These are phyloP conservation scores for Cadophora sp. DNA, from an alignment of 2,329 filamentous ascomycete genomes.

Conservation along the genomic window DNA sequence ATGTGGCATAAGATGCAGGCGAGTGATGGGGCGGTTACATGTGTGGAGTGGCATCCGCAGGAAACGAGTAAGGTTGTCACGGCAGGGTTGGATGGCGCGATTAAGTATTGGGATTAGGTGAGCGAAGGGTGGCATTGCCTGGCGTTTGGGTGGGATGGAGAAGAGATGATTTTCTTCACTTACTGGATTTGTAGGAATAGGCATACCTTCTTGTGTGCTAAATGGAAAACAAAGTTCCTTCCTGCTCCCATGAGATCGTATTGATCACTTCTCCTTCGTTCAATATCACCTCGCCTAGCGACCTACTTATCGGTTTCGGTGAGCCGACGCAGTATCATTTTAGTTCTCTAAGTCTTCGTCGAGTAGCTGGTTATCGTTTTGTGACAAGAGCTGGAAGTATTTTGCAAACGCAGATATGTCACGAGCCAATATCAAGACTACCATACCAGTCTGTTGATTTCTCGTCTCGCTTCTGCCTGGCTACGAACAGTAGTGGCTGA, in stretches of 20 bases:
- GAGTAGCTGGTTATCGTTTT: too few relatives aligned
- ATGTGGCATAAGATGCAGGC: constrained; percentile 97
- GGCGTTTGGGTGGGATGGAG: constrained; percentile 12
- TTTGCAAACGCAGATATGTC: too few relatives aligned
- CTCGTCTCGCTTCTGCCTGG: not conserved
- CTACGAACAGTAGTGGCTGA: not conserved
- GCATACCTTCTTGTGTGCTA: not conserved
- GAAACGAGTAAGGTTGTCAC: constrained; percentile 94
- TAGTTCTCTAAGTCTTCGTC: too few relatives aligned
- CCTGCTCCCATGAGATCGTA: too few relatives aligned
- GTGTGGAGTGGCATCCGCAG: constrained; percentile 94
- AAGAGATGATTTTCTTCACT: not conserved
- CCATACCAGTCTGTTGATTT: not conserved
- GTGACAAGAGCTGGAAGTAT: too few relatives aligned
- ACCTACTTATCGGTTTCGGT: too few relatives aligned
- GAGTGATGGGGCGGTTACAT: constrained; percentile 82
- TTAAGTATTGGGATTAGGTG: constrained; percentile 89
- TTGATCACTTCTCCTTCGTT: too few relatives aligned
- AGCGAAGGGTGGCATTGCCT: not conserved
- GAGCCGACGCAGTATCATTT: too few relatives aligned
- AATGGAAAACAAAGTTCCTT: not conserved
- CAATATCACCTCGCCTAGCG: too few relatives aligned
- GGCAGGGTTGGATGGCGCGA: constrained; percentile 85
- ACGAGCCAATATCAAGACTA: too few relatives aligned
- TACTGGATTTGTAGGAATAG: not conserved